Conservation (phyloP, 768 basidiomycete species). For the Mycena belliarum region DNA sequence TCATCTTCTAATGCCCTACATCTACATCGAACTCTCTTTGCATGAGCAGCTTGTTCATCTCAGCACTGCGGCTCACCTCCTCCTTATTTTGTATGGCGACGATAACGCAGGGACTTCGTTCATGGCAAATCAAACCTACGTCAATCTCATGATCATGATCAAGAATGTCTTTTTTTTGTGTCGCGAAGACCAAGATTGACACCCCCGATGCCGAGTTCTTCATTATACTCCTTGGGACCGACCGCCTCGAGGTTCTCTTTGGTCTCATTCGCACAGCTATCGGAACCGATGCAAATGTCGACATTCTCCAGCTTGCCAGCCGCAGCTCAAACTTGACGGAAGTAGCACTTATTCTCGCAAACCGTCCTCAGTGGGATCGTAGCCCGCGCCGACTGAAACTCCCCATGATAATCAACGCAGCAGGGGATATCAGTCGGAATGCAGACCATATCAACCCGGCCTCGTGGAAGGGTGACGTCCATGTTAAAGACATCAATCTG, state of each 20-base stretch:
- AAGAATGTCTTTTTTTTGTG: constrained; percentile 41
- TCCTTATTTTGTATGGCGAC: constrained; percentile 19
- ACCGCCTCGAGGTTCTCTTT: constrained; percentile 37
- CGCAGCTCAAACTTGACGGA: constrained; percentile 34
- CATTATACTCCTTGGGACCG: constrained; percentile 39
- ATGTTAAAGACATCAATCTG: constrained; percentile 14
- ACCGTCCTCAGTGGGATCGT: constrained; percentile 40
- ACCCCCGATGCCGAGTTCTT: constrained; percentile 33
- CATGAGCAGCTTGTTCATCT: constrained; percentile 35
- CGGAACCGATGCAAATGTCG: constrained; percentile 35
- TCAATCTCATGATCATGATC: constrained; percentile 37
- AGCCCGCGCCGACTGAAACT: constrained; percentile 35
- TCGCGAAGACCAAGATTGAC: constrained; percentile 38
- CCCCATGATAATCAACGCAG: constrained; percentile 25
- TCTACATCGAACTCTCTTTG: constrained; percentile 31
- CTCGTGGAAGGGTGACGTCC: constrained; percentile 35
- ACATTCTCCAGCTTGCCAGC: constrained; percentile 25
- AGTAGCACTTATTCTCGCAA: constrained; percentile 34
- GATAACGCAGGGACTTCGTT: constrained; percentile 15
- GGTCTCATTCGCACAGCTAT: constrained; percentile 37
- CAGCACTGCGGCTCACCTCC: constrained; percentile 34
- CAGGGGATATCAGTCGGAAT: constrained; percentile 21
- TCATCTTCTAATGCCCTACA: constrained; percentile 32
- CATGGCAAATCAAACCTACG: constrained; percentile 29
- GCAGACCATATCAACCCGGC: constrained; percentile 38